Evolutionary conservation across 768 basidiomycete genomes (phyloP).

Genomic region (Rhizopogon vesiculosus): DNA sequence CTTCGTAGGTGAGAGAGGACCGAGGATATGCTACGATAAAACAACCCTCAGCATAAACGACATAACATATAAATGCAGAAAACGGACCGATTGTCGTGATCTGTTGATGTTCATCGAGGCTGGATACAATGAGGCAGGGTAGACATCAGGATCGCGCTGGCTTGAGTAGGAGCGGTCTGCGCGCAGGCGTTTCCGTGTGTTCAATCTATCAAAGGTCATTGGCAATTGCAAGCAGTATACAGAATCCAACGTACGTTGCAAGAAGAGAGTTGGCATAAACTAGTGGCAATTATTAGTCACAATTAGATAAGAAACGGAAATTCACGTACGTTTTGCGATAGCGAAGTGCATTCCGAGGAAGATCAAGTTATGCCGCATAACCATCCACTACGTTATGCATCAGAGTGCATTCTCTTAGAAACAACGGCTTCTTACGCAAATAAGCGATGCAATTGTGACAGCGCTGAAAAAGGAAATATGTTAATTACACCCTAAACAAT

Average conservation of each 20-base stretch:
- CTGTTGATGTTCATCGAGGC: background rate
- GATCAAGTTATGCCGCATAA: constrained; percentile 31
- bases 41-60: background rate
- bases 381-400: constrained; percentile 17
- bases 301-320: background rate
- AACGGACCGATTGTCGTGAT: background rate
- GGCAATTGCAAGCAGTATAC: background rate
- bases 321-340: constrained; percentile 25
- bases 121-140: constrained; percentile 18
- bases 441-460: constrained; percentile 27
- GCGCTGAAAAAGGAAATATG: constrained; percentile 9
- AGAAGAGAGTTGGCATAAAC: constrained; percentile 31
- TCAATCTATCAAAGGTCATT: constrained; percentile 12
- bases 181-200: constrained; percentile 26
- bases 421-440: constrained; percentile 18
- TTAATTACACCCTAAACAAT: background rate
- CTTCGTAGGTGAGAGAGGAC: constrained; percentile 12
- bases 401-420: background rate
- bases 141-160: constrained; percentile 20
- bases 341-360: constrained; percentile 32
- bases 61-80: background rate
- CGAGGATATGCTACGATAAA: constrained; percentile 20
- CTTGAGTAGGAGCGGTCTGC: constrained; percentile 22
- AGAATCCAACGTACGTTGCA: constrained; percentile 20
- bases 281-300: background rate